These are phyloP conservation scores for Tolypocladium guangdongense DNA, from an alignment of 2,329 filamentous ascomycete genomes.

Conservation along the genomic window DNA sequence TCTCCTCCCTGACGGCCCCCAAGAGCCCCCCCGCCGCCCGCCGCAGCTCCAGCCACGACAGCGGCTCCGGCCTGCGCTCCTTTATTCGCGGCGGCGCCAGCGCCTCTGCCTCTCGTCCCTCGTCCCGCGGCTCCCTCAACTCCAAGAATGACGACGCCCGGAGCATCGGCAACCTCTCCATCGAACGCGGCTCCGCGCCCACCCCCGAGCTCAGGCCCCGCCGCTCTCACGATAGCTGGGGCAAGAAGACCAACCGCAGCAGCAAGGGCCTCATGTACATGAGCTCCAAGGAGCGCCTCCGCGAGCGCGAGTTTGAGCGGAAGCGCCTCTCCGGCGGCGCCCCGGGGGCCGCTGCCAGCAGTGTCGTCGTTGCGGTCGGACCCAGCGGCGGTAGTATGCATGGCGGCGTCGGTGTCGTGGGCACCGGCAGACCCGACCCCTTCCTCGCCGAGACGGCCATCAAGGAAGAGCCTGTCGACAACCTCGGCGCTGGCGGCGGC, in stretches of 20 bases:
- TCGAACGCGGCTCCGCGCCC: constrained; percentile 44
- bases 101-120: constrained; percentile 37
- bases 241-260: constrained; percentile 40
- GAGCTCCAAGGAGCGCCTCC: constrained; percentile 58
- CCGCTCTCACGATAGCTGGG: constrained; percentile 52
- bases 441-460: constrained; percentile 43
- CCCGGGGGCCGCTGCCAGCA: constrained; percentile 19
- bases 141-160: constrained; percentile 47
- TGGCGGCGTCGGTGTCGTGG: constrained; percentile 7
- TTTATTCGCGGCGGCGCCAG: constrained; percentile 34
- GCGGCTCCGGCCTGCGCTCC: constrained; percentile 44
- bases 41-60: constrained; percentile 40
- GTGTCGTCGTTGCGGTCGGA: constrained; percentile 12
- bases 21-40: constrained; percentile 33
- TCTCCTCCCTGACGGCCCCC: constrained; percentile 58
- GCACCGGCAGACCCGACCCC: constrained; percentile 29
- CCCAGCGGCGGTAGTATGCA: constrained; percentile 21
- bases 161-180: constrained; percentile 54
- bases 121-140: constrained; percentile 44
- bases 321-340: constrained; percentile 33
- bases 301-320: constrained; percentile 50
- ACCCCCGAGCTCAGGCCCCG: constrained; percentile 39
- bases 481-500: constrained; percentile 7
- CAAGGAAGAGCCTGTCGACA: constrained; percentile 37
- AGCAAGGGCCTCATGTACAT: constrained; percentile 59